phyloP scores from a whole-genome alignment of 2,329 filamentous ascomycete species.

The Cordyceps tenuipes region DNA sequence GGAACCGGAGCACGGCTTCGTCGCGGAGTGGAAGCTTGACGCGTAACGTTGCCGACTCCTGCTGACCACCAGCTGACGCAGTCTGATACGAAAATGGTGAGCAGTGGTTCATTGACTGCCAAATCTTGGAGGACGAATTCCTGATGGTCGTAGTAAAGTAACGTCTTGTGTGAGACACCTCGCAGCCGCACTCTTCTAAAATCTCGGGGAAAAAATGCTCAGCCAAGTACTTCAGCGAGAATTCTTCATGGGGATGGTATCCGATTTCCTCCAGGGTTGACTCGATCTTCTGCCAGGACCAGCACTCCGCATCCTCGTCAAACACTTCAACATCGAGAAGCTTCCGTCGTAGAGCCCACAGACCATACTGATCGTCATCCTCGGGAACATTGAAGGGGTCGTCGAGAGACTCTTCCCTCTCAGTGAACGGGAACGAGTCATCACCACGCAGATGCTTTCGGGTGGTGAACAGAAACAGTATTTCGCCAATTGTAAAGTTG shows the following conservation, averaged over 20 bases:
- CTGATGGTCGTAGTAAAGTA: background rate
- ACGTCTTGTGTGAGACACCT: background rate
- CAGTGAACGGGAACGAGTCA: constrained; percentile 6
- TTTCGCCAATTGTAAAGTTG: constrained; percentile 1
- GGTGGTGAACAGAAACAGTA: constrained; percentile 5
- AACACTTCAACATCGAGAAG: constrained; percentile 4
- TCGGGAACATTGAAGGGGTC: constrained; percentile 11
- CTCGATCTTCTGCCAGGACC: constrained; percentile 5
- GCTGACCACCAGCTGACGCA: background rate
- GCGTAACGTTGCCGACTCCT: background rate
- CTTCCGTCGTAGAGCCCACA: constrained; percentile 6
- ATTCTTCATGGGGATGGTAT: background rate
- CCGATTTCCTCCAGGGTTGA: background rate
- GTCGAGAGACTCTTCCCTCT: constrained; percentile 5
- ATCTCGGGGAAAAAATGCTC: constrained; percentile 9
- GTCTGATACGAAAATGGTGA: constrained; percentile 2
- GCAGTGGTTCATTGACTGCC: constrained; percentile 1
- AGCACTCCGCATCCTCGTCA: background rate
- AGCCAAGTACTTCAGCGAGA: background rate
- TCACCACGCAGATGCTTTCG: constrained; percentile 3
- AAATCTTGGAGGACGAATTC: background rate
- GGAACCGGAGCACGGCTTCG: background rate
- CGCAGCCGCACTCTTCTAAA: background rate
- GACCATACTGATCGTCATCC: background rate
- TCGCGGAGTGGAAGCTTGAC: constrained; percentile 1